Evolutionary conservation across 768 basidiomycete species (phyloP).

Genomic region (Russula earlei): DNA sequence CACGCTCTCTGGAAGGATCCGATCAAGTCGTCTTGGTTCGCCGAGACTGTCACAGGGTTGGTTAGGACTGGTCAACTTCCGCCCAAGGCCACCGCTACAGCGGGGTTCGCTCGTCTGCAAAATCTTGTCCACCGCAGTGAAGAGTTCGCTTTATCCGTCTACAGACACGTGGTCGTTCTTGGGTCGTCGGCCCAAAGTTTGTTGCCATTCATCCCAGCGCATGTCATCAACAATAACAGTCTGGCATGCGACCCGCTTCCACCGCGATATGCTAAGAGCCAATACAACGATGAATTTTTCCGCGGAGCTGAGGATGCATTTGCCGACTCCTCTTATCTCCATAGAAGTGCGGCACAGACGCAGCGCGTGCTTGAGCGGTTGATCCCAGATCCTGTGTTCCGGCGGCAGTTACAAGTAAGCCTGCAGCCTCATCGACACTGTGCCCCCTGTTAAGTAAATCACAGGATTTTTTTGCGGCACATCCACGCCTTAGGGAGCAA

Average conservation of each 20-base stretch:
- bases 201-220: constrained; percentile 61
- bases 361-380: constrained; percentile 45
- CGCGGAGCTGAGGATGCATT: constrained; percentile 47
- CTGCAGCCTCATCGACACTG: not conserved
- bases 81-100: constrained; percentile 28
- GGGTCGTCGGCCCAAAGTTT: constrained; percentile 52
- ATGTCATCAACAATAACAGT: constrained; percentile 41
- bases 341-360: constrained; percentile 38
- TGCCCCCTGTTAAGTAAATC: not conserved
- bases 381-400: constrained; percentile 47
- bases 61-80: constrained; percentile 29
- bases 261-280: constrained; percentile 47
- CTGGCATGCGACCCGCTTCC: constrained; percentile 85
- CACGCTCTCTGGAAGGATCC: constrained; percentile 76
- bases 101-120: constrained; percentile 26
- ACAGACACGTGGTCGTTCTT: constrained; percentile 71
- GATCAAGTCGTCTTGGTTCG: constrained; percentile 55
- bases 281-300: constrained; percentile 74
- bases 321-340: constrained; percentile 22
- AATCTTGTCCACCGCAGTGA: constrained; percentile 32
- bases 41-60: constrained; percentile 39
- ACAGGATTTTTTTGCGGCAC: constrained; percentile 46
- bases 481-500: constrained; percentile 43
- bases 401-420: constrained; percentile 47
- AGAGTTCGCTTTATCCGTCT: constrained; percentile 43